Evolutionary conservation across 1,139 yeast genomes (phyloP).

Genomic region (Martiniozyma asiatica): DNA sequence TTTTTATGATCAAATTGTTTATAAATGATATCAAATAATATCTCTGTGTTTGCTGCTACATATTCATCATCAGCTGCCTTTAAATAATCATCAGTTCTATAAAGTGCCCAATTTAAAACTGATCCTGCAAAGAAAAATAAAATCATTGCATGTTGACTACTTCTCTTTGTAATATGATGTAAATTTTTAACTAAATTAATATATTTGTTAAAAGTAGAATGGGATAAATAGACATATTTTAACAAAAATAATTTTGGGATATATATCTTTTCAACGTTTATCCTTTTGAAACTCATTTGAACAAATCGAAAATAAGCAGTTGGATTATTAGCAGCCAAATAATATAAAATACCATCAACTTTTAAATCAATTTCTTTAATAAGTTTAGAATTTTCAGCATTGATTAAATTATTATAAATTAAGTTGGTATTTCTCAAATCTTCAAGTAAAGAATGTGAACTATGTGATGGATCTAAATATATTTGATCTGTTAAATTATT

Average conservation of each 20-base stretch:
- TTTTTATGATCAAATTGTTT: conserved; percentile 16
- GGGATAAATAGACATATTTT: conserved; percentile 36
- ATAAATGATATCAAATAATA: conserved; percentile 17
- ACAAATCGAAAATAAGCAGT: conserved; percentile 33
- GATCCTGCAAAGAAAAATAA: conserved; percentile 39
- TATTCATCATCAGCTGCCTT: conserved; percentile 10
- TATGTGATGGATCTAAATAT: conserved; percentile 3
- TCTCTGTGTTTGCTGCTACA: conserved; percentile 11
- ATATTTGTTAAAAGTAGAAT: conserved; percentile 26
- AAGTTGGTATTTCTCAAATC: conserved; percentile 1
- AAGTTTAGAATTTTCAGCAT: conserved; percentile 2
- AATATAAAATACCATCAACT: conserved; percentile 14
- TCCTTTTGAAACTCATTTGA: conserved; percentile 19
- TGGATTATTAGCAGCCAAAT: conserved; percentile 36
- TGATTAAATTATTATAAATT: background rate
- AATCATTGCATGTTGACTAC: conserved; percentile 43
- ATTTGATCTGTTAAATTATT: background rate
- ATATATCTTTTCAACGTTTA: conserved; percentile 30
- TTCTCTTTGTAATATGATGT: conserved; percentile 32
- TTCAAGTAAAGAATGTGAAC: conserved; percentile 2
- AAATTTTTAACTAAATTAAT: conserved; percentile 30
- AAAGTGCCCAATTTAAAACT: conserved; percentile 41
- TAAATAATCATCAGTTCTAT: conserved; percentile 39
- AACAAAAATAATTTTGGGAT: conserved; percentile 41
- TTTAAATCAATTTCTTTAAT: conserved; percentile 9